Evolutionary conservation across 129 eudicot genomes (phyloP).

Genomic region (Escallonia herrerae): DNA sequence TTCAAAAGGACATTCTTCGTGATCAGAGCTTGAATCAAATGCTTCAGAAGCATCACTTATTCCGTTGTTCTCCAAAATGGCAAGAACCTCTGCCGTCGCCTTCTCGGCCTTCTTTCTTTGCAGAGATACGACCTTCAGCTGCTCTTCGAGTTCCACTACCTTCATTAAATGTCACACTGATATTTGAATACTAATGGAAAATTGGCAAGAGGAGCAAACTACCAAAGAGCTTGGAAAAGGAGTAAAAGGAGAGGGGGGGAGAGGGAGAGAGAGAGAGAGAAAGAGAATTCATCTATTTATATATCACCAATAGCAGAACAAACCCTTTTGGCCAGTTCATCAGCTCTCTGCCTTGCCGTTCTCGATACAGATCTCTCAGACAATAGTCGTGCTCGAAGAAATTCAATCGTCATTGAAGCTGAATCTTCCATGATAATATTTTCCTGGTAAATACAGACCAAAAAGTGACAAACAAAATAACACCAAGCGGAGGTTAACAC

Average conservation of each 20-base stretch:
- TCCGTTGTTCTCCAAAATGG: conserved; percentile 61
- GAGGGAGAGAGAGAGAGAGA: conserved; percentile 1
- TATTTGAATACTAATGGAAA: not conserved
- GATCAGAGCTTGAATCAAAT: conserved; percentile 60
- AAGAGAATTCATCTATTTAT: not conserved
- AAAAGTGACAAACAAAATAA: conserved; percentile 4
- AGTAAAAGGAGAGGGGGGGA: not conserved
- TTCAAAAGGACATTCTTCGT: conserved; percentile 34
- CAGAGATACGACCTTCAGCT: conserved; percentile 60
- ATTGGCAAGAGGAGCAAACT: not conserved
- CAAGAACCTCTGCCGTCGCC: conserved; percentile 80
- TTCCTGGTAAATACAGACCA: conserved; percentile 31
- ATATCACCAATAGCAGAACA: conserved; percentile 20
- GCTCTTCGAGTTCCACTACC: conserved; percentile 83
- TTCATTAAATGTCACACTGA: conserved; percentile 16
- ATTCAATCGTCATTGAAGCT: conserved; percentile 67
- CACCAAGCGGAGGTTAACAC: no score
- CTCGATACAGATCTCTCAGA: conserved; percentile 88
- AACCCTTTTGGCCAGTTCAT: conserved; percentile 88
- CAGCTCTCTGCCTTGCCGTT: conserved; percentile 74
- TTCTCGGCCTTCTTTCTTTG: conserved; percentile 90
- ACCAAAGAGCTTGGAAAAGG: conserved; percentile 2
- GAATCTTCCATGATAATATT: conserved; percentile 52
- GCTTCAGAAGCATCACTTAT: conserved; percentile 59
- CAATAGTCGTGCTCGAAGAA: conserved; percentile 75